Base-by-base conservation (phyloP, 768 basidiomycete species). In the Lepiota subincarnata region DNA sequence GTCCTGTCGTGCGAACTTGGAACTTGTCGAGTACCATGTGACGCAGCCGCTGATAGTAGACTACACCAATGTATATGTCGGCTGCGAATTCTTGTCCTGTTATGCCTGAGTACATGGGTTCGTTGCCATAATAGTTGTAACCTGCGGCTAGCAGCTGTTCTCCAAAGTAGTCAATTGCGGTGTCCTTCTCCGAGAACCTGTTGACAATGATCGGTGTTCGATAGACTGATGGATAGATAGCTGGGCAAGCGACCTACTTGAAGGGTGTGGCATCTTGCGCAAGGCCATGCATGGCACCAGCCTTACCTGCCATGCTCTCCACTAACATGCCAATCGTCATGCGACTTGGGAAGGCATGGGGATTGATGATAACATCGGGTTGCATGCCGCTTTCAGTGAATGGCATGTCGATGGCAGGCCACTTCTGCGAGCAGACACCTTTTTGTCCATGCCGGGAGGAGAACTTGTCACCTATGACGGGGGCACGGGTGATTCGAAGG, bases 281-380 rank as follows among this genome's bases (percentile, higher is more conserved):
- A 19, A 99, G 77, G 39, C 97, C 97, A 61, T 98, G 97, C 90
- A 98, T 91, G 6, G 96, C 89, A 54, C 97, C 97, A 1, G 97
- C 89, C 70, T 99, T 99, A n/a, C 97, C 97, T 0, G 97, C 97
- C 85, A 98, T 86, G 70, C 92, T 96, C 77, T 99, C 97, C 54
- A 99, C 93, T 67, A 99, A 86, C 97, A 99, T 99, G 55, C 97
- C 97, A 62, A 99, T 99, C 1, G 97, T 99, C 97, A 99, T 99
- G 61, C 97, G 91, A 77, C 87, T 90, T 1, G 97, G 97, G 78
- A 99, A 99, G 13, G 97, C 97, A 68, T 99, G 97, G 34, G 97
- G 97, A 71, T 99, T 99, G 76, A 99, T 98, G 68, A 99, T 98
- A 46, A 99, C 84, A 70, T 99, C 97, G 1, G 97, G 97, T 69